Conservation (phyloP, 495 filamentous ascomycete species). For the Letharia columbiana region DNA sequence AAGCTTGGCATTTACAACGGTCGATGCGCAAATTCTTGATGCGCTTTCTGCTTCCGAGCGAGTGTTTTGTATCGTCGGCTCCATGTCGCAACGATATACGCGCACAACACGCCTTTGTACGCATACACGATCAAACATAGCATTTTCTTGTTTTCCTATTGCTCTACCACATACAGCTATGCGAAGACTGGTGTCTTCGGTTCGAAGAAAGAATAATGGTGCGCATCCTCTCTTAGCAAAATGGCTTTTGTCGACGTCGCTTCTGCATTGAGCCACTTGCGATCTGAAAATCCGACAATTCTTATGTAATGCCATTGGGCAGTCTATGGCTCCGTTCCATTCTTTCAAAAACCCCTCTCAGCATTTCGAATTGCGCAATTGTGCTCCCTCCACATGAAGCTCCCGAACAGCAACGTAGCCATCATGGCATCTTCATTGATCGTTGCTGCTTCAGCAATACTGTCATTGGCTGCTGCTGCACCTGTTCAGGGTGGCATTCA, state of each 20-base stretch:
- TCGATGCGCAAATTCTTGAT: background rate
- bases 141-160: background rate
- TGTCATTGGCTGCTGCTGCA: background rate
- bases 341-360: background rate
- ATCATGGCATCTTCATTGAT: background rate
- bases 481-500: background rate
- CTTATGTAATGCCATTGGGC: background rate
- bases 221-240: background rate
- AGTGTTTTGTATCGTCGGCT: background rate
- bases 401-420: background rate
- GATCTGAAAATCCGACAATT: background rate
- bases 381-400: background rate
- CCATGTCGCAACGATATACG: background rate
- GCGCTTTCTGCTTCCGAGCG: background rate
- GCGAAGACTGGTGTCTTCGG: background rate
- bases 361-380: background rate
- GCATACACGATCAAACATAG: background rate
- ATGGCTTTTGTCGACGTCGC: background rate
- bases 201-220: background rate
- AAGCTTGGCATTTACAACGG: no score
- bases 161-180: background rate
- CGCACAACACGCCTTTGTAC: background rate
- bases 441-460: background rate
- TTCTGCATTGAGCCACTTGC: background rate
- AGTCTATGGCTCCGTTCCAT: background rate